phyloP scores from a whole-genome alignment of 768 basidiomycete species.

The Mycena filopes region DNA sequence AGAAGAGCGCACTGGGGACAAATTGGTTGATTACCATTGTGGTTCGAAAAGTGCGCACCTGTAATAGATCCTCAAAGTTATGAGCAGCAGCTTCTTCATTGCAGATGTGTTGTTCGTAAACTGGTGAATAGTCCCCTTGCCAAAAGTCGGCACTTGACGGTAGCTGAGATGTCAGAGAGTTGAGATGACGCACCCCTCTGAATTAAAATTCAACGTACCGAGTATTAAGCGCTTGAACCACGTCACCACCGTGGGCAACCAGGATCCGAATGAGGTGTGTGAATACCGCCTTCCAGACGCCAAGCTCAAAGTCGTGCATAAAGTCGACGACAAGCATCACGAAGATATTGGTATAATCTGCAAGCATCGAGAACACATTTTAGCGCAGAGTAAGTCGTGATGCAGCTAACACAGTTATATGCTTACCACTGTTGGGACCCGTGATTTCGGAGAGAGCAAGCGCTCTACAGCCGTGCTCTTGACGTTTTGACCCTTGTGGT shows the following conservation, averaged over 20 bases:
- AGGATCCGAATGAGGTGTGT: constrained; percentile 46
- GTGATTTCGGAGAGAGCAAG: not conserved
- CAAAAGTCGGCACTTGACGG: too few species aligned
- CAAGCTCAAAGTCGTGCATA: constrained; percentile 51
- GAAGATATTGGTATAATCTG: not conserved
- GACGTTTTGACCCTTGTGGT: not conserved
- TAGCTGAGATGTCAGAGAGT: too few species aligned
- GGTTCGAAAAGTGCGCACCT: too few species aligned
- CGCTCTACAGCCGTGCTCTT: not conserved
- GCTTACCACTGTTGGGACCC: constrained; percentile 10
- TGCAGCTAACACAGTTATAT: not conserved
- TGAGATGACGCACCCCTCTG: too few species aligned
- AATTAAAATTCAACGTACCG: not conserved
- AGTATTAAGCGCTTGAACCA: not conserved
- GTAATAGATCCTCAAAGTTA: too few species aligned
- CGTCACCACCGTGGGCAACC: constrained; percentile 13
- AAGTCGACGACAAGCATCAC: constrained; percentile 13
- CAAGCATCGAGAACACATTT: not conserved
- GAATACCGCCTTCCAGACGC: constrained; percentile 47
- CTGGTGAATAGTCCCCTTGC: too few species aligned
- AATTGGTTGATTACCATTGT: too few species aligned
- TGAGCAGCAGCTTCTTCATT: too few species aligned
- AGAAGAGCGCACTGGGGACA: too few species aligned
- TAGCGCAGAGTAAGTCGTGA: not conserved
- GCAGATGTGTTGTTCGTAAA: too few species aligned